These are phyloP conservation scores for Colletotrichum viniferum DNA, from an alignment of 2,329 filamentous ascomycete genomes.

Conservation along the genomic window DNA sequence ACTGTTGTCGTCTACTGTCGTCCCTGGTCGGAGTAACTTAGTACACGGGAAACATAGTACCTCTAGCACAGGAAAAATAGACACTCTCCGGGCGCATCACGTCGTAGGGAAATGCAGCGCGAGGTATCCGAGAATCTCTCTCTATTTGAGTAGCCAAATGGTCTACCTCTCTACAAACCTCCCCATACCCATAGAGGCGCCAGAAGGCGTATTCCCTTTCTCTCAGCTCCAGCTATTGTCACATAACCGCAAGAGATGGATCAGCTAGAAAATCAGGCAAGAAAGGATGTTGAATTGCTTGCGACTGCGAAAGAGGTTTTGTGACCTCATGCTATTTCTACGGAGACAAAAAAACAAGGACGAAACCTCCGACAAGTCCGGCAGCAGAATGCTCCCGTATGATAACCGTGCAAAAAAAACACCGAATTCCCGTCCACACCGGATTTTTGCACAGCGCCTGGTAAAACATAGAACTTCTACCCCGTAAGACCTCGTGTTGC, in stretches of 20 bases:
- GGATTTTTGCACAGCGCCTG: constrained; percentile 14
- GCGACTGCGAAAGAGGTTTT: too few relatives aligned
- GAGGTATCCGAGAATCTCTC: background rate
- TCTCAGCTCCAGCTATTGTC: background rate
- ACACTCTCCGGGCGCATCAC: rapidly evolving
- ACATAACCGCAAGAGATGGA: constrained; percentile 15
- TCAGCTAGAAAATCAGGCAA: constrained; percentile 46
- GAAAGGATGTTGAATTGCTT: constrained; percentile 56
- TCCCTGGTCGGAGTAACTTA: too few relatives aligned
- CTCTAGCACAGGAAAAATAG: too few relatives aligned
- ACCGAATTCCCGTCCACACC: too few relatives aligned
- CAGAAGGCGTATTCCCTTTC: background rate
- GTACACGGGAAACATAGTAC: too few relatives aligned
- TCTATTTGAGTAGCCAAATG: constrained; percentile 10
- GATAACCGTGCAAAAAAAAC: too few relatives aligned
- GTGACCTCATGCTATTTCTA: too few relatives aligned
- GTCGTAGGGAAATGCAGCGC: too few relatives aligned
- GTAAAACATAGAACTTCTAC: constrained; percentile 4
- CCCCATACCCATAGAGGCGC: background rate
- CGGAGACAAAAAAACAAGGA: too few relatives aligned
- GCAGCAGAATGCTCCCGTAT: too few relatives aligned
- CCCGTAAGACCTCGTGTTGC: constrained; percentile 13
- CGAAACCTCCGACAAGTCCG: too few relatives aligned
- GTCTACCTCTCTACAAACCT: constrained; percentile 3
- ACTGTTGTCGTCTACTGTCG: too few relatives aligned